Evolutionary conservation across 257 asterid genomes (phyloP).

Genomic region (Rehmannia glutinosa): DNA sequence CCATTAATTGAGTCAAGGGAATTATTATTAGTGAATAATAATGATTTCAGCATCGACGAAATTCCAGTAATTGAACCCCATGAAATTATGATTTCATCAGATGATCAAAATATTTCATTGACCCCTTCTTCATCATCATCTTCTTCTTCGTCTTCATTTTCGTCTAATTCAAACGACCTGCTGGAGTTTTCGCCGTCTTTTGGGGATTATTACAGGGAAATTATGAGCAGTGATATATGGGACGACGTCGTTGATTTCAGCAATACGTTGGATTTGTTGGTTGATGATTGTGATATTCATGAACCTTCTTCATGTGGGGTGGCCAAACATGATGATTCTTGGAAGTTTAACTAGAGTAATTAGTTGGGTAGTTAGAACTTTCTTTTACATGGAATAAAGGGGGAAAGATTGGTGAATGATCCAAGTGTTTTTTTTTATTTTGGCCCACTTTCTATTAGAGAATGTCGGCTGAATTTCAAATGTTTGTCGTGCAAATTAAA

Average conservation of each 20-base stretch:
- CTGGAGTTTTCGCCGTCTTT: conserved; percentile 1
- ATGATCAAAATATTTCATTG: conserved; percentile 8
- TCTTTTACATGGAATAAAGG: too few species aligned
- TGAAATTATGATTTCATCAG: conserved; percentile 42
- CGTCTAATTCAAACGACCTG: not conserved
- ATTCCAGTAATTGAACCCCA: conserved; percentile 64
- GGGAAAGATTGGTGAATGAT: too few species aligned
- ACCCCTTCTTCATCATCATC: conserved; percentile 29
- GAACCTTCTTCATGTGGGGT: too few species aligned
- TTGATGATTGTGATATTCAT: too few species aligned
- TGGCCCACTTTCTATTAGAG: too few species aligned
- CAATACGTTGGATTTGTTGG: conserved; percentile 14
- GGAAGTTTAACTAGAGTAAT: too few species aligned
- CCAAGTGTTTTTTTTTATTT: too few species aligned
- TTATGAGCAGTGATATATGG: conserved; percentile 50
- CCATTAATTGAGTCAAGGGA: conserved; percentile 22
- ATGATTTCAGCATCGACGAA: conserved; percentile 67
- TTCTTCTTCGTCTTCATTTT: conserved; percentile 7
- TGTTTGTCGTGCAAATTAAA: too few species aligned
- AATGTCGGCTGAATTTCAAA: too few species aligned
- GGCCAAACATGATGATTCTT: too few species aligned
- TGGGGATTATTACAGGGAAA: conserved; percentile 31
- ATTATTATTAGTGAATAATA: conserved; percentile 22
- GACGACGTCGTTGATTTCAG: conserved; percentile 31
- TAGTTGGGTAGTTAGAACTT: too few species aligned